Evolutionary conservation across 257 asterid genomes (phyloP), one percentile per base, ranked within the genome.

Genomic region (Craterostigma plantagineum): DNA sequence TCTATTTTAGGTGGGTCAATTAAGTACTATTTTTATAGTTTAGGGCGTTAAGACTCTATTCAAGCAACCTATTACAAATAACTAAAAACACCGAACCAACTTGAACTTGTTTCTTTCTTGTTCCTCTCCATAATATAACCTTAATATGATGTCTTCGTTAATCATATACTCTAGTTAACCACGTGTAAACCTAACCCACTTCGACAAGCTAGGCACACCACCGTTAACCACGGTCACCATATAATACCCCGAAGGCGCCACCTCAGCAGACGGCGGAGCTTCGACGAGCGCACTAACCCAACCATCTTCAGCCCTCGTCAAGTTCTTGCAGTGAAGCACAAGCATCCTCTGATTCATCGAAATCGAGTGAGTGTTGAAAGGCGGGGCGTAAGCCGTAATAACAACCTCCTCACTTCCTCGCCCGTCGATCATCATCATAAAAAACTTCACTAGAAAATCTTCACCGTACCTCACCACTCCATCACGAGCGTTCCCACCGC

Each of bases 331-430:
- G 60, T 46, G 55, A 1, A 79, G 65, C 4, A 37, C 53, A 55
- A 79, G 42, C 81, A 72, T 14, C 71, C 90, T 72, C 48, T 76
- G 84, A 48, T 70, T 73, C 90, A 79, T 72, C 3, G 79, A 70
- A 7, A 62, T 35, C 0, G 90, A 72, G 56, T 76, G 90, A 0
- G 92, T 76, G 18, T 65, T 72, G 34, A 72, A 79, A 3, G 90
- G 83, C 8, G 78, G 58, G 1, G 74, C 70, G 42, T 76, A 72
- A 0, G 58, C 81, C 3, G 62, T 70, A 14, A 67, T 49, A 14
- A n/a, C n/a, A n/a, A 70, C 13, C 10, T 51, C 72, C n/a, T 42
- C 45, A 13, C 33, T 35, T 10, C 30, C 42, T 48, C 14, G 12
- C 27, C 42, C 34, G 5, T 9, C n/a, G n/a, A n/a, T n/a, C n/a